Evolutionary conservation across 225 moss, liverwort and hornwort species (phyloP).

Genomic region (Asterella californica): DNA sequence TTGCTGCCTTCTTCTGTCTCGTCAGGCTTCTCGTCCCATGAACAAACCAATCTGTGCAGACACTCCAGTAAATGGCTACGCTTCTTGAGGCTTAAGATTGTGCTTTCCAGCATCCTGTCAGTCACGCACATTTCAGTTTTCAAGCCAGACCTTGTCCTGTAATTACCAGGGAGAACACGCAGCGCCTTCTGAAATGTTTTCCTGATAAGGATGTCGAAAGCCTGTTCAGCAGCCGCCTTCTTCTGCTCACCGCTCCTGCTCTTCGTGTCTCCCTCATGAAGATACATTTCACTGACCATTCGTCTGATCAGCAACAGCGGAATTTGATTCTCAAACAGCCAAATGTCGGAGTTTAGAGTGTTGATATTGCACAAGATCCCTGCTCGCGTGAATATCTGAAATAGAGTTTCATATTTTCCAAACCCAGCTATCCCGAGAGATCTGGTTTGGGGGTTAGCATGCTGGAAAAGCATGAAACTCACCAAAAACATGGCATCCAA

Average conservation of each 20-base stretch:
- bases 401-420: no score
- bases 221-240: neutral
- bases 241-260: neutral
- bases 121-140: neutral
- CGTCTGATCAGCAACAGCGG: neutral
- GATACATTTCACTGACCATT: neutral
- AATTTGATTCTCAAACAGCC: conserved; percentile 9
- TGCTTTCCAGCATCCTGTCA: neutral
- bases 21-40: neutral
- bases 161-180: conserved; percentile 1
- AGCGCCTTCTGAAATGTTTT: neutral
- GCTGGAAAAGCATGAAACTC: conserved; percentile 2
- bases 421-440: neutral
- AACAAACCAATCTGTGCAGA: neutral
- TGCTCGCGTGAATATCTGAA: neutral
- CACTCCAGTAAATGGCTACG: neutral
- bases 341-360: neutral
- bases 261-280: neutral
- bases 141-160: neutral
- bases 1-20: neutral
- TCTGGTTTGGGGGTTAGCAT: neutral
- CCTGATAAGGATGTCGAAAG: neutral
- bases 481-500: conserved; percentile 10
- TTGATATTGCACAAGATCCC: neutral
- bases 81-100: neutral